phyloP scores from a whole-genome alignment of 371 early-diverging fungal species.

The Syncephalastrum monosporum region DNA sequence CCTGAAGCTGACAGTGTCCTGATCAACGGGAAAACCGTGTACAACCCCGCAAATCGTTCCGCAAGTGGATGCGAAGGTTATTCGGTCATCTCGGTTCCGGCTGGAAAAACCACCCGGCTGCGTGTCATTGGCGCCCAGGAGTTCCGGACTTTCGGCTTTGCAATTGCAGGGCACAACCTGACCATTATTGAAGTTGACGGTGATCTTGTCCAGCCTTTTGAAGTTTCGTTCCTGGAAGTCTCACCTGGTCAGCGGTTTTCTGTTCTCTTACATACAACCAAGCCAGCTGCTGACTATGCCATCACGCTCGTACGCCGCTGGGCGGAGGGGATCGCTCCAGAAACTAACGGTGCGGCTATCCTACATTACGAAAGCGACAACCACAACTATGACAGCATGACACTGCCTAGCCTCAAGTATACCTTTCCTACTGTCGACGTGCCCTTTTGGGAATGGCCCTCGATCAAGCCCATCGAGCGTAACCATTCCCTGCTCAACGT shows the following conservation, averaged over 20 bases:
- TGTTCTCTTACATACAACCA: conserved; percentile 29
- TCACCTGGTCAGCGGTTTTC: conserved; percentile 49
- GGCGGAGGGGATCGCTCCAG: conserved; percentile 25
- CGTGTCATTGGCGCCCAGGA: conserved; percentile 42
- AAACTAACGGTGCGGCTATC: conserved; percentile 35
- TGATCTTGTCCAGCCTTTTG: conserved; percentile 31
- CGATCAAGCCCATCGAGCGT: too few relatives aligned
- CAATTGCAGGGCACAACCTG: conserved; percentile 36
- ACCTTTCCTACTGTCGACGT: conserved; percentile 5
- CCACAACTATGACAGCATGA: not conserved
- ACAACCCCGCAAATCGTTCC: conserved; percentile 14
- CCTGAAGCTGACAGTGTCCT: conserved; percentile 44
- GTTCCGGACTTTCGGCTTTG: conserved; percentile 42
- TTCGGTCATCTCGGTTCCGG: conserved; percentile 22
- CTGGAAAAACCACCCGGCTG: conserved; percentile 34
- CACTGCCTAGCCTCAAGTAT: conserved; percentile 1
- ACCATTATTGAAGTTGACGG: conserved; percentile 53
- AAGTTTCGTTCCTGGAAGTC: conserved; percentile 28
- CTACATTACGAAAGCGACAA: conserved; percentile 23
- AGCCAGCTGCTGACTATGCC: conserved; percentile 24
- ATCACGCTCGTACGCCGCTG: conserved; percentile 30
- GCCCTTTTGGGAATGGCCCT: not conserved
- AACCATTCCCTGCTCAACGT: too few relatives aligned
- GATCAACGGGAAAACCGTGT: conserved; percentile 38
- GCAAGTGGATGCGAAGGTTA: conserved; percentile 32